Evolutionary conservation across 2,329 filamentous ascomycete genomes (phyloP), one percentile per base, ranked within the genome.

Genomic region (Diaporthe nobilis): DNA sequence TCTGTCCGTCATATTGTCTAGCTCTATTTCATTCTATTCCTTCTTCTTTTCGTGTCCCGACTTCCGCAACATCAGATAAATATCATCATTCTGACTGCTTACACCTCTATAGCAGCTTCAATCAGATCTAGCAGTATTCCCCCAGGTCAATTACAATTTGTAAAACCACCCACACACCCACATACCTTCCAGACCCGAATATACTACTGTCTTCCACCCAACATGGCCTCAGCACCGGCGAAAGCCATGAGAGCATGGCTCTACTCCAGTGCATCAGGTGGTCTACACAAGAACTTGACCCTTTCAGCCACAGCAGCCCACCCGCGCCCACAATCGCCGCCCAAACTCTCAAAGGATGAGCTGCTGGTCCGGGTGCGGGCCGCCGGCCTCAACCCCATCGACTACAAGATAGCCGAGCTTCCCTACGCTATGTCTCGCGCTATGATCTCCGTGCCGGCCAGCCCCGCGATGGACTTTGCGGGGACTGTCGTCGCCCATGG

Each of bases 361-460:
- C 53, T 92, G 55, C 85, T 93, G 8, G 83, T 93, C 67, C 83
- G 88, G 76, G 88, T 93, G 10, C 82, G 88, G 75, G 84, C 86
- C 73, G 85, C 87, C 34, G 84, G 88, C 51, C 81, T 93, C 77
- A 94, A 93, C 80, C 91, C 91, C 0, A 88, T 89, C 44, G 92
- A 94, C 85, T 89, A 91, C 86, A 93, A 93, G 82, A 79, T 90
- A 2, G 85, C 89, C 17, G 91, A 93, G 79, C 31, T 83, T 9
- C 82, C 87, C 31, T 82, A 86, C 0, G 31, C 61, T 5, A 75
- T 89, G 10, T 81, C 81, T 0, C 83, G 84, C 5, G 77, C 85
- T 37, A 60, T 86, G 2, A 81, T 88, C 71, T 79, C 82, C 39
- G 82, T 81, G 7, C 86, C 87, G 1, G 87, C 86, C 4, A 85